Percentiles rank a stretch among this genome's conserved stretches.
Conservation (phyloP, 23 red algal species). For the Gracilariopsis chorda region DNA sequence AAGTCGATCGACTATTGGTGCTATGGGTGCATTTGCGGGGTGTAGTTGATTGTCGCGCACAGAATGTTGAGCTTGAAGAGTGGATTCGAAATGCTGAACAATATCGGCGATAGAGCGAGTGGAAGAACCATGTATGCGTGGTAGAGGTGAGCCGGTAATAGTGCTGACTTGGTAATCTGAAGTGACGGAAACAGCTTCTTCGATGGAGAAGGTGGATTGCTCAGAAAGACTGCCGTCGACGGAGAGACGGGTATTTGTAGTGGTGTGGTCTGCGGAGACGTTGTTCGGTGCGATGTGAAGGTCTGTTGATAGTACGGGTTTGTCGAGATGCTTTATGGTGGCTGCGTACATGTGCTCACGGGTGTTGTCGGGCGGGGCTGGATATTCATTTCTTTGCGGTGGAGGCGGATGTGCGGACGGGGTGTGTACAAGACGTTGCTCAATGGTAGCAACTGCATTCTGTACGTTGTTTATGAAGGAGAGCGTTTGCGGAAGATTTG, state of each 20-base stretch:
- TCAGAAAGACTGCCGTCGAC: background rate
- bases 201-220: background rate
- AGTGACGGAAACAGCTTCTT: slow-evolving; percentile 19
- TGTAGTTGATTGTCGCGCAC: background rate
- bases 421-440: slow-evolving; percentile 26
- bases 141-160: background rate
- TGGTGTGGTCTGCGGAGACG: background rate
- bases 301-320: background rate
- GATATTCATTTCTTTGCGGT: background rate
- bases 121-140: background rate
- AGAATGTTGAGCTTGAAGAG: background rate
- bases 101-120: slow-evolving; percentile 35
- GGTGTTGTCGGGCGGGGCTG: background rate
- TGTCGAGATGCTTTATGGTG: slow-evolving; percentile 2
- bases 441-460: slow-evolving; percentile 30
- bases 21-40: background rate
- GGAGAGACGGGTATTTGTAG: background rate
- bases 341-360: background rate
- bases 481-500: background rate
- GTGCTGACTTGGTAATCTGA: slow-evolving; percentile 1
- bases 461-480: slow-evolving; percentile 54
- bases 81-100: slow-evolving; percentile 54
- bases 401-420: slow-evolving; percentile 36
- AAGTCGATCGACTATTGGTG: background rate
- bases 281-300: background rate